These are phyloP conservation scores for Beauveria caledonica DNA, from an alignment of 2,329 filamentous ascomycete genomes.

Conservation along the genomic window DNA sequence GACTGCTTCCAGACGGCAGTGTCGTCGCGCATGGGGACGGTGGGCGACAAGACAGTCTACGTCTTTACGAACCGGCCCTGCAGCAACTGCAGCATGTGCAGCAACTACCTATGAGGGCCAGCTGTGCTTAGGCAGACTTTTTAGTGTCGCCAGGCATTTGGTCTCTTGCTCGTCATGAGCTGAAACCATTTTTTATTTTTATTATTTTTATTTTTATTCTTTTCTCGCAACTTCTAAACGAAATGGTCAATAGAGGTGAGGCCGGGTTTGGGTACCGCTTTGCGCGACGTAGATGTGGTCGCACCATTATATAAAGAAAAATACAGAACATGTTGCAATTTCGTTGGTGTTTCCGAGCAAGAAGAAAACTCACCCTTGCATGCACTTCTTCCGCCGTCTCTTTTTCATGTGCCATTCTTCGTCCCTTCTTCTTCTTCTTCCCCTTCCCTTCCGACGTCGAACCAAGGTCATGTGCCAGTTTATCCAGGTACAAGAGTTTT, in stretches of 20 bases:
- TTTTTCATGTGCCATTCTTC: not conserved
- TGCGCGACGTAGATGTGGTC: not conserved
- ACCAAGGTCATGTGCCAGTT: conserved; percentile 3
- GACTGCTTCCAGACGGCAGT: not conserved
- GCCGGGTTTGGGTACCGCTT: not conserved
- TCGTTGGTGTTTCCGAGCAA: too few relatives aligned
- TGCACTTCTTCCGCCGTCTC: not conserved
- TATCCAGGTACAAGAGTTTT: conserved; percentile 4
- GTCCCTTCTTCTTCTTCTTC: not conserved
- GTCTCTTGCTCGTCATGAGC: not conserved
- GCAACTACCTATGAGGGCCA: not conserved
- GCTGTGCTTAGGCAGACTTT: not conserved
- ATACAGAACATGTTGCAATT: not conserved
- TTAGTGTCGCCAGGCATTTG: not conserved
- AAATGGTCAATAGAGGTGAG: too few relatives aligned
- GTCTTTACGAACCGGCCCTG: not conserved
- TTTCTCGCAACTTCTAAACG: too few relatives aligned
- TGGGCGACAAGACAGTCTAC: not conserved
- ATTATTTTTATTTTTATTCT: too few relatives aligned
- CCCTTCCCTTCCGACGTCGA: not conserved
- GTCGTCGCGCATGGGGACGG: not conserved
- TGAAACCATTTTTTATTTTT: not conserved
- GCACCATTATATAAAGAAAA: not conserved
- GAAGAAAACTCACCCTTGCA: not conserved
- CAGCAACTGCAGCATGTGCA: not conserved